A percentile compares a stretch with the other conserved stretches of the same genome.
Evolutionary conservation across 768 basidiomycete genomes (phyloP).

Genomic region (Dioszegia crocea): DNA sequence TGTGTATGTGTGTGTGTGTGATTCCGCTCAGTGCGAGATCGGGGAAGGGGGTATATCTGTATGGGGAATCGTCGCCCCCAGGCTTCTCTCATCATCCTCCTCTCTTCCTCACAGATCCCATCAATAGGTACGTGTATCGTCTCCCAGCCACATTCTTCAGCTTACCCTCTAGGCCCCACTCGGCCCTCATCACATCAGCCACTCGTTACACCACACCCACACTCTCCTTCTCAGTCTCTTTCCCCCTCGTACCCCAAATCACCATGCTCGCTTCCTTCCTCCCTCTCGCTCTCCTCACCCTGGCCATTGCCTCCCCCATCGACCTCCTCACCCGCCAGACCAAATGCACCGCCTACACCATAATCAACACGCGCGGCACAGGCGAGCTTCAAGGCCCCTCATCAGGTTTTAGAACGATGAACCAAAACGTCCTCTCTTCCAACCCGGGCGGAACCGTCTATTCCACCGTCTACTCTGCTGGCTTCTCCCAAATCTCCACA

Average conservation of each 20-base stretch:
- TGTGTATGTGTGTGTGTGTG: too few relatives aligned
- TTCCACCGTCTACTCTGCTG: conserved; percentile 24
- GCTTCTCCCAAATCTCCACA: conserved; percentile 17
- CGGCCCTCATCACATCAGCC: not conserved
- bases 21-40: too few relatives aligned
- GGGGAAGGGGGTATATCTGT: too few relatives aligned
- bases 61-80: too few relatives aligned
- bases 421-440: conserved; percentile 6
- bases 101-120: too few relatives aligned
- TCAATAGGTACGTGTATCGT: not conserved
- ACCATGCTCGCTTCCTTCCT: conserved; percentile 1
- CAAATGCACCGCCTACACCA: conserved; percentile 14
- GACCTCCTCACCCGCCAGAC: conserved; percentile 4
- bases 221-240: not conserved
- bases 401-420: conserved; percentile 24
- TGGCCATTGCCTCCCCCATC: conserved; percentile 4
- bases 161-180: not conserved
- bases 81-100: too few relatives aligned
- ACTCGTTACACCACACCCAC: not conserved
- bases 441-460: conserved; percentile 15
- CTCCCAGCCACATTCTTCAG: not conserved
- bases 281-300: not conserved
- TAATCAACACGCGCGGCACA: conserved; percentile 29
- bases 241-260: not conserved
- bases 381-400: conserved; percentile 21